A percentile compares a stretch with the other conserved stretches of the same genome.
phyloP scores from a whole-genome alignment of 2,329 filamentous ascomycete genomes.

The Cadophora sp. region DNA sequence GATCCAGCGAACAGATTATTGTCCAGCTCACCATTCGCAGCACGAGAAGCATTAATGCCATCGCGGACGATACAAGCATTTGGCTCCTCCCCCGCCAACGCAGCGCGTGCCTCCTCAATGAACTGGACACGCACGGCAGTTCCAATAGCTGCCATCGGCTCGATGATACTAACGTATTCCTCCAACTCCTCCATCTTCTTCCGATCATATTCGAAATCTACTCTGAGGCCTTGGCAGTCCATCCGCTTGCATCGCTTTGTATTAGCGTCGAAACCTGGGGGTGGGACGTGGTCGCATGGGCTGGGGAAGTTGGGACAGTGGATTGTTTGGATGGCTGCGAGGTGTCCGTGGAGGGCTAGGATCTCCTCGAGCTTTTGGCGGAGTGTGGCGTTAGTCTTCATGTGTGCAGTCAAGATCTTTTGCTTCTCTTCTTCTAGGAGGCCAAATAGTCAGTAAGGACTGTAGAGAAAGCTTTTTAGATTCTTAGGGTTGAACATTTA shows the following conservation, averaged over 20 bases:
- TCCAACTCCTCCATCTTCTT: background rate
- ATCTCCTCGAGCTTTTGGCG: background rate
- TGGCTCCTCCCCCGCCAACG: background rate
- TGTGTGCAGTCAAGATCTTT: background rate
- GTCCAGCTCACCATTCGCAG: constrained; percentile 5
- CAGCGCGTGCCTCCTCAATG: constrained; percentile 12
- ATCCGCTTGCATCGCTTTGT: background rate
- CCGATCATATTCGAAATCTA: background rate
- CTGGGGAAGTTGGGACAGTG: background rate
- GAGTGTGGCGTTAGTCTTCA: background rate
- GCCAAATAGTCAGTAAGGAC: background rate
- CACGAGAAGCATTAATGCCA: background rate
- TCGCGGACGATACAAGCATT: constrained; percentile 1
- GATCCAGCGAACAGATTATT: constrained; percentile 1
- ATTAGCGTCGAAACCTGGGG: background rate
- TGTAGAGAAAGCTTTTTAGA: background rate
- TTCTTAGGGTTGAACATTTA: background rate
- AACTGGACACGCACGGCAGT: background rate
- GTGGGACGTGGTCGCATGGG: background rate
- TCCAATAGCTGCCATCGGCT: background rate
- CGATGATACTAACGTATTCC: background rate
- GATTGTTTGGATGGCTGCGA: background rate
- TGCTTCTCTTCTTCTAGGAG: background rate
- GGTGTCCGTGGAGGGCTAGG: background rate
- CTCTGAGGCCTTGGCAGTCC: background rate